Evolutionary conservation across 768 basidiomycete genomes (phyloP), one percentile per base, ranked within the genome.

Genomic region (Naematelia encephala): DNA sequence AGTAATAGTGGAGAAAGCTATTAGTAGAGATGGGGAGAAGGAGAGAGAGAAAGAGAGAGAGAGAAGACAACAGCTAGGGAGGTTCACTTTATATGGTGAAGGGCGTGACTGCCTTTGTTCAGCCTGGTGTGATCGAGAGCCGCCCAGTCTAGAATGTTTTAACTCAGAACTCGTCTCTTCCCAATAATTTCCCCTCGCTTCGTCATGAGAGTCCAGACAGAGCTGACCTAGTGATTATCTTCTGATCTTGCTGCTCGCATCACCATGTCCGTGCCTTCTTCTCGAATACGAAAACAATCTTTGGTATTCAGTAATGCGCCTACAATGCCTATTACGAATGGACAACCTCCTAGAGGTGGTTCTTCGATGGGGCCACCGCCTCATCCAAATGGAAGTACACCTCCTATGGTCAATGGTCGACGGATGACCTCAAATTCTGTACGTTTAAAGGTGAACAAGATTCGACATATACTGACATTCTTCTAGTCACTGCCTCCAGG

Each of bases 351-450:
- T 4, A 26, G 13, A 14, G 43, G 27, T 4, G 44, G 34, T 3
- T 46, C 57, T 42, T 27, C 28, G 25, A 53, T 52, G 51, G 51
- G 43, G 8, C 30, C n/a, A 30, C 34, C 34, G n/a, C n/a, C n/a
- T n/a, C 54, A 34, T 16, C 56, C 46, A 25, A 51, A n/a, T 13
- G 25, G 22, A 13, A 47, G 56, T 53, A 65, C 63, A 5, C 67
- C 67, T 16, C 67, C 63, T 10, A 57, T 65, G 63, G 62, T 29
- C 16, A 64, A 64, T 54, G 68, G 68, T 11, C 51, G 65, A 39
- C 45, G 68, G 34, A 70, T 70, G 68, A 70, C 68, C 14, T 70
- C 65, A 5, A 67, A 64, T 47, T 60, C 62, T 13, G 68, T 67
- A 26, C 4, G 46, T 34, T 22, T 25, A 8, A 11, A 8, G 8